These are phyloP conservation scores for Auricularia auricula-judae DNA, from an alignment of 768 basidiomycete species.

Conservation along the genomic window DNA sequence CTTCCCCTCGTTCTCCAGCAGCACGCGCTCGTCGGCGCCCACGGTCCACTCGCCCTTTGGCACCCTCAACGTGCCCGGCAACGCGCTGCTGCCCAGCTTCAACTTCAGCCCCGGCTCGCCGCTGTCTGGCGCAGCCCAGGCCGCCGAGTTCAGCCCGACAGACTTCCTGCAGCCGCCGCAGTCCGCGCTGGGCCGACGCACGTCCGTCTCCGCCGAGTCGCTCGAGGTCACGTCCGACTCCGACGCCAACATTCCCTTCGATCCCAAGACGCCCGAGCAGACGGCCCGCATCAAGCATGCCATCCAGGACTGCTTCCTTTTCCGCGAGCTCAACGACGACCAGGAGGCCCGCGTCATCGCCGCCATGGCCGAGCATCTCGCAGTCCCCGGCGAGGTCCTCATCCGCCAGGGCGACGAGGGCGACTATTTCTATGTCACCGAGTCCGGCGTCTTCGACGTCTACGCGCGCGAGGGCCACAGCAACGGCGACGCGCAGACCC, in stretches of 20 bases:
- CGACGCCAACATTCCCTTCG: slow-evolving; percentile 62
- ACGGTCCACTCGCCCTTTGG: slow-evolving; percentile 56
- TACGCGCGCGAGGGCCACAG: slow-evolving; percentile 46
- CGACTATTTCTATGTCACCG: slow-evolving; percentile 96
- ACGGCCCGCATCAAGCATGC: slow-evolving; percentile 77
- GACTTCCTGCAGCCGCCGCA: slow-evolving; percentile 67
- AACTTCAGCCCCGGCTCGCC: slow-evolving; percentile 52
- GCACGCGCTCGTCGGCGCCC: slow-evolving; percentile 46
- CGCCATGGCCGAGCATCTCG: slow-evolving; percentile 85
- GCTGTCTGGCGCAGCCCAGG: slow-evolving; percentile 21
- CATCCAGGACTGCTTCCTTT: slow-evolving; percentile 84
- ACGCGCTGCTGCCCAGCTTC: slow-evolving; percentile 55
- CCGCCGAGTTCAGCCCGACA: slow-evolving; percentile 23
- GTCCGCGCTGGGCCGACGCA: slow-evolving; percentile 75
- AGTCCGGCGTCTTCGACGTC: slow-evolving; percentile 75
- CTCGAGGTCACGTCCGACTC: slow-evolving; percentile 67
- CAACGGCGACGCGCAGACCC: slow-evolving; percentile 35
- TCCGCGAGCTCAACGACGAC: slow-evolving; percentile 93
- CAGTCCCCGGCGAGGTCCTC: slow-evolving; percentile 70
- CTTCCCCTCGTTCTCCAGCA: slow-evolving; percentile 17
- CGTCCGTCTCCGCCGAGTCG: slow-evolving; percentile 93
- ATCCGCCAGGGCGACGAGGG: slow-evolving; percentile 96
- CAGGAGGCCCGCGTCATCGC: slow-evolving; percentile 87
- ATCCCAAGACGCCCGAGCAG: slow-evolving; percentile 73
- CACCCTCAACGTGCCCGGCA: slow-evolving; percentile 69